A percentile compares a stretch with the other conserved stretches of the same genome.
These are phyloP conservation scores for Lodderomyces parapsilosis DNA, from an alignment of 1,139 yeast genomes.

Conservation along the genomic window DNA sequence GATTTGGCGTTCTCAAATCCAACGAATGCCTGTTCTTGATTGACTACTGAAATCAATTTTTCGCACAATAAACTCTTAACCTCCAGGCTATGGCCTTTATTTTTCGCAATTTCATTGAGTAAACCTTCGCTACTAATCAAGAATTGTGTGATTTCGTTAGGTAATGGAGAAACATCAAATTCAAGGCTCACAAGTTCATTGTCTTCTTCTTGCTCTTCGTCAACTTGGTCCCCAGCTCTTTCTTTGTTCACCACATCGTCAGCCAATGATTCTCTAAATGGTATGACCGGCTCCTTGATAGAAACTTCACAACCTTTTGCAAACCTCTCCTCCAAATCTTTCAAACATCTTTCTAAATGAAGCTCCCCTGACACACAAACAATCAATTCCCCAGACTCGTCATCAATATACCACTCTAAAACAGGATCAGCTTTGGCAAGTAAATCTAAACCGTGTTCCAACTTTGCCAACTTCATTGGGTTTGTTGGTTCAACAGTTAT, in stretches of 20 bases:
- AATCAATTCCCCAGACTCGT: constrained; percentile 83
- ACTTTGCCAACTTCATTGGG: constrained; percentile 72
- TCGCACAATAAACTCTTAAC: background rate
- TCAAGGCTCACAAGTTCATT: constrained; percentile 46
- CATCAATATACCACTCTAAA: constrained; percentile 80
- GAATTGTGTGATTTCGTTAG: constrained; percentile 48
- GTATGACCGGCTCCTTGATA: constrained; percentile 90
- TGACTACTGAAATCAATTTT: background rate
- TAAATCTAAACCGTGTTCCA: constrained; percentile 76
- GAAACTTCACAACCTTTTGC: constrained; percentile 83
- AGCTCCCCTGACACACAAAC: constrained; percentile 95
- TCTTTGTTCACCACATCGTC: constrained; percentile 24
- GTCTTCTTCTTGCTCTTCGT: constrained; percentile 18
- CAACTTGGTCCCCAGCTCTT: constrained; percentile 11
- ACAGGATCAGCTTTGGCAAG: constrained; percentile 91
- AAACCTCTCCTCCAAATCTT: constrained; percentile 85
- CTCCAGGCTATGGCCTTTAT: constrained; percentile 16
- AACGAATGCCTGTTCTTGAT: constrained; percentile 4
- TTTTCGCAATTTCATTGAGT: constrained; percentile 22
- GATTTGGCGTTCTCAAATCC: constrained; percentile 20
- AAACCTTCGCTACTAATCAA: constrained; percentile 46
- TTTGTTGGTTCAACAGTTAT: constrained; percentile 94
- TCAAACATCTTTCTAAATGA: constrained; percentile 86
- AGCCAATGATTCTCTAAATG: constrained; percentile 82
- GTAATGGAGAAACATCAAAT: constrained; percentile 58